phyloP scores from a whole-genome alignment of 306 rosid species.

The Arachis stenosperma region DNA sequence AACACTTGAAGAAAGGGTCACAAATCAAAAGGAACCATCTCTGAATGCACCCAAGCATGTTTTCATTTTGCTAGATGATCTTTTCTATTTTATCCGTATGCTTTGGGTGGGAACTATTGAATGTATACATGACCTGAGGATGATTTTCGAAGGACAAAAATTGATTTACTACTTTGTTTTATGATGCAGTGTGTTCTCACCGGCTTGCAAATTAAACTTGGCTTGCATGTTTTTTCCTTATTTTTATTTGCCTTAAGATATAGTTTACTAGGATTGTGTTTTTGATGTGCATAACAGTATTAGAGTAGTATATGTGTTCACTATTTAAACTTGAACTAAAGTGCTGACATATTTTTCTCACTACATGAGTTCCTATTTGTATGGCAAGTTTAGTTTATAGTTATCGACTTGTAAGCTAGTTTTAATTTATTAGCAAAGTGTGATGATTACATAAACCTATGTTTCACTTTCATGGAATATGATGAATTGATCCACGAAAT shows the following conservation, averaged over 20 bases:
- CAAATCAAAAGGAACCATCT: conserved; percentile 13
- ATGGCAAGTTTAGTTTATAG: conserved; percentile 21
- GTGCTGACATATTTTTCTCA: not conserved
- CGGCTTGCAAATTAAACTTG: not conserved
- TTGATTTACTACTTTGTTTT: conserved; percentile 15
- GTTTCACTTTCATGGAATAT: not conserved
- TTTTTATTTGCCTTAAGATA: conserved; percentile 1
- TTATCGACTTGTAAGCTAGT: not conserved
- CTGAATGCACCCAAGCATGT: conserved; percentile 1
- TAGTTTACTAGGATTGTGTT: not conserved
- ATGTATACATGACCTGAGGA: conserved; percentile 3
- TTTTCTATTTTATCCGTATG: conserved; percentile 14
- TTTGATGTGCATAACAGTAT: conserved; percentile 1
- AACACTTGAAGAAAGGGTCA: conserved; percentile 29
- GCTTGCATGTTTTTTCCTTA: not conserved
- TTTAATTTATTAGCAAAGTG: not conserved
- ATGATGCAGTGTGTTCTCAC: conserved; percentile 1
- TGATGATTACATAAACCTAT: not conserved
- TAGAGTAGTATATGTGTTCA: not conserved
- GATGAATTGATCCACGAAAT: not conserved
- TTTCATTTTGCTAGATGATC: conserved; percentile 3
- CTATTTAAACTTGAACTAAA: conserved; percentile 4
- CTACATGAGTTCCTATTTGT: conserved; percentile 6
- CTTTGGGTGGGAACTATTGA: conserved; percentile 26
- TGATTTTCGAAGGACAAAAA: conserved; percentile 21